phyloP scores from a whole-genome alignment of 1,284 basidiomycete species.

The Tausonia pullulans region DNA sequence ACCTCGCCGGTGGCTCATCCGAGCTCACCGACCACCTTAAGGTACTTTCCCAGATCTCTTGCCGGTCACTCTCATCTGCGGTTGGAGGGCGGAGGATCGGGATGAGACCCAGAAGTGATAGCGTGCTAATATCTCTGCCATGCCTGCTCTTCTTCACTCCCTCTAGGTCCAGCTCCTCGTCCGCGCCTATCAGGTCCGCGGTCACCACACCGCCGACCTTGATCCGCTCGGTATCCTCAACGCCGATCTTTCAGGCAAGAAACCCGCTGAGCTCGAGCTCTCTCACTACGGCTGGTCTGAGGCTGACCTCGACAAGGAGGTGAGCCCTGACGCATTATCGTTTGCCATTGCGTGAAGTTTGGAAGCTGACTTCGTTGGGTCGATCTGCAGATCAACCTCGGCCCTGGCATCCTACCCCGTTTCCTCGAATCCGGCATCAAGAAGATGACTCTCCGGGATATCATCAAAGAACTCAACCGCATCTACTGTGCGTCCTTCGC shows the following conservation, averaged over 20 bases:
- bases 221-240: constrained; percentile 90
- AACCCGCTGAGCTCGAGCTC: constrained; percentile 78
- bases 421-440: constrained; percentile 74
- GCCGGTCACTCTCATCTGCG: constrained; percentile 1
- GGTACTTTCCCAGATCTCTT: constrained; percentile 31
- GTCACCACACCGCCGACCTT: constrained; percentile 89
- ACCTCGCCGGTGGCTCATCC: constrained; percentile 51
- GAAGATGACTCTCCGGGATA: constrained; percentile 81
- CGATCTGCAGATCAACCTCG: constrained; percentile 60
- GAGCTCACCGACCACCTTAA: constrained; percentile 92
- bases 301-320: constrained; percentile 79
- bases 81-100: no score
- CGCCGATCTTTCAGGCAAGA: constrained; percentile 63
- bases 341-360: not conserved
- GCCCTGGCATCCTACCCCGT: constrained; percentile 90
- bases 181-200: constrained; percentile 96
- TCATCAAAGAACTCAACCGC: constrained; percentile 81
- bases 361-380: constrained; percentile 24
- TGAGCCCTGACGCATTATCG: not conserved
- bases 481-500: constrained; percentile 69
- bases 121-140: not conserved
- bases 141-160: not conserved
- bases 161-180: constrained; percentile 87
- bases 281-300: constrained; percentile 92
- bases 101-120: no score